These are phyloP conservation scores for Fusarium aywerte DNA, from an alignment of 2,329 filamentous ascomycete genomes.

Conservation along the genomic window DNA sequence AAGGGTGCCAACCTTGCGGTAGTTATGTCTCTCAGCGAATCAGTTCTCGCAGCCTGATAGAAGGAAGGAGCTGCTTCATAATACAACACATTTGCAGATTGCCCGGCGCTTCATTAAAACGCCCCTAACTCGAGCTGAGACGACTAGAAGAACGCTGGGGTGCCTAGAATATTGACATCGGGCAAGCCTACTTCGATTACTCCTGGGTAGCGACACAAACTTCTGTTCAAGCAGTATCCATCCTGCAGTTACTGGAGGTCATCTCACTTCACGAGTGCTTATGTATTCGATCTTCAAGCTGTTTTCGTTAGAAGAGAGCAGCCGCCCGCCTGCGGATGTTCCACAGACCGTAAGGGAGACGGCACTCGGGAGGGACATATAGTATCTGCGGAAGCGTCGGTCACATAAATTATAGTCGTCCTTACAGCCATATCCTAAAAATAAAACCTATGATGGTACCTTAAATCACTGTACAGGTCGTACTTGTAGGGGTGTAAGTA, in stretches of 20 bases:
- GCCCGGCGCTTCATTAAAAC: not conserved
- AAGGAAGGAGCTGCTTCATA: not conserved
- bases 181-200: not conserved
- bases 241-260: not conserved
- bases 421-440: not conserved
- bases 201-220: not conserved
- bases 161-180: not conserved
- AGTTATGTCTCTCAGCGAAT: constrained; percentile 52
- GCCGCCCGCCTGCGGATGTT: not conserved
- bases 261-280: not conserved
- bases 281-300: not conserved
- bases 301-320: not conserved
- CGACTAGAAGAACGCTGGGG: not conserved
- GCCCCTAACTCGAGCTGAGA: not conserved
- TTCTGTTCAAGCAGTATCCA: not conserved
- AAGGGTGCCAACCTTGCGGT: constrained; percentile 51
- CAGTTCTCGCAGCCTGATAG: constrained; percentile 41
- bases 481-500: too few relatives aligned
- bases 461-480: not conserved
- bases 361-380: not conserved
- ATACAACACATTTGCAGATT: not conserved
- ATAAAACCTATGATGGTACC: not conserved
- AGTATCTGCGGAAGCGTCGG: not conserved
- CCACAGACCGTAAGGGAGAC: not conserved
- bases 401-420: not conserved